Base-by-base conservation (phyloP, 768 basidiomycete genomes). In the Clitopilus hobsonii region DNA sequence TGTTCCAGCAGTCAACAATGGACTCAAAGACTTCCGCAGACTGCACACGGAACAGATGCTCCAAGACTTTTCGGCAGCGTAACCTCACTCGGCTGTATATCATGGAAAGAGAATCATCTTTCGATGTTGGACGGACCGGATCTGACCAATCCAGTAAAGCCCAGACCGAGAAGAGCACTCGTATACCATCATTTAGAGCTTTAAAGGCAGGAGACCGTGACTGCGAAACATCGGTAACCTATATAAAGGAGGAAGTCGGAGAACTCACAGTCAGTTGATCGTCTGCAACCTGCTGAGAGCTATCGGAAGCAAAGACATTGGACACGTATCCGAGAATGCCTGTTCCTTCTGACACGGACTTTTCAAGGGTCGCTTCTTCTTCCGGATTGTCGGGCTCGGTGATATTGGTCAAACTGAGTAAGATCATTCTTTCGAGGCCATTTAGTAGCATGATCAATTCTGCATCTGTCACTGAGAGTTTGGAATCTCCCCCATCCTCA, bases 271-370 rank as follows among this genome's bases (percentile, higher is more conserved):
- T 78, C 7, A 84, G 63, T 57, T 80, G 81, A 30, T 88, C 88
- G 13, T 84, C 84, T 14, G 69, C 63, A 32, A 68, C 61, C 53
- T 68, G 66, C 10, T 76, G 69, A 7, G 71, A 62, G 29, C 73
- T 78, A n/a, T 94, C 91, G 0, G 84, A 83, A 38, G 88, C 82
- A 63, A 99, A 95, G 1, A 98, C 95, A 54, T 85, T 91, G 1
- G 94, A 94, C 51, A 99, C 88, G 62, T 93, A 90, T 7, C 94
- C 93, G 0, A 98, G 75, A 10, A 98, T 70, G 1, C 94, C 88
- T 63, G 80, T 77, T 7, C 75, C 74, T 58, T 86, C 85, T 16
- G 74, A 65, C 2, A 69, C 73, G 22, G 67, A 61, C 61, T 83
- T 90, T 60, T 86, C 91, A 16, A 74, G 63, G 0, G 64, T 61